Evolutionary conservation across 805 yeast genomes (phyloP), one percentile per base, ranked within the genome.

Genomic region (Monosporozyma siamensis): DNA sequence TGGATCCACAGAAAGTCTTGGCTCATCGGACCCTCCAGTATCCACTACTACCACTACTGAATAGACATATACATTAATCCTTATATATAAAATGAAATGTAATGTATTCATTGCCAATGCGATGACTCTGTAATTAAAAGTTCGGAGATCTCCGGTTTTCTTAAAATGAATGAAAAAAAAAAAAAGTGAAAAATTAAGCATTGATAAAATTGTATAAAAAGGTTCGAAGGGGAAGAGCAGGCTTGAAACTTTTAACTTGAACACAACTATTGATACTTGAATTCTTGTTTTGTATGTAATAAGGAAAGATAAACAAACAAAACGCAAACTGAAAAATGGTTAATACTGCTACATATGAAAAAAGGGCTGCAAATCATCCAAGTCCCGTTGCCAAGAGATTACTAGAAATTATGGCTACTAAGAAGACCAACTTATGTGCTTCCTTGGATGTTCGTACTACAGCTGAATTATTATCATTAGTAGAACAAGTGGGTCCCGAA

Each of bases 401-500:
- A 22, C 69, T 92, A 46, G 63, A 64, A 14, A 71, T 89, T 29
- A 87, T 90, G 83, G 85, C 80, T 40, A 59, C 65, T 36, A 92
- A 92, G 64, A 70, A 87, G 63, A 75, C 95, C 40, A 92, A 90
- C 55, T 71, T 92, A 44, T 92, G 97, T 70, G 97, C 97, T 9
- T 88, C 97, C 8, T 77, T 90, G 11, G 99, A 92, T 61, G 94
- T 92, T 20, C 75, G 77, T 45, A 78, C 84, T 27, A 88, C 96
- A 4, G 59, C 60, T 5, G 96, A 92, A 57, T 72, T 92, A 39
- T 69, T 92, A 38, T 55, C 58, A 1, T 71, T 90, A 40, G 73
- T 83, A 17, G 97, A 90, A 43, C 71, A 71, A 43, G 70, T 92
- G 39, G 98, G 97, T 4, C 97, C 99, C 4, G 80, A 77, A 59